Base-by-base conservation (phyloP, 257 asterid species). In the Gentiana straminea region DNA sequence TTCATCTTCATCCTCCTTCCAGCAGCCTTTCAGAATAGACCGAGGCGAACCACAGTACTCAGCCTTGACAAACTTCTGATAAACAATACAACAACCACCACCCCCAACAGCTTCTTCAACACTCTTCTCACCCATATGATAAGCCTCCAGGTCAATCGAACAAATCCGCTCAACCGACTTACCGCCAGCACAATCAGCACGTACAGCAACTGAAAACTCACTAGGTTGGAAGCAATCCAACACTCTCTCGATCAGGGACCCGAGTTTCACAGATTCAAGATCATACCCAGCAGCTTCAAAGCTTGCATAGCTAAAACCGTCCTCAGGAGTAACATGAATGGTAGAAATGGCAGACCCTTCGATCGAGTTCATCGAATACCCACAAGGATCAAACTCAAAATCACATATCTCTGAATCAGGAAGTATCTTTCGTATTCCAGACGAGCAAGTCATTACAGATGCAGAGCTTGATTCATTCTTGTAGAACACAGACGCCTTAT, bases 21-120 rank as follows among this genome's bases (percentile, higher is more conserved):
- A 70, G 57, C 76, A 77, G 64, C 90, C 76, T 54, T 82, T 84
- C 79, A 87, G 79, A 66, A 57, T 79, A 34, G 93, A 82, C 77
- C 75, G 80, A 3, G 96, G 92, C 7, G 96, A 87, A 36, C 77
- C 79, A 70, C 84, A 84, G 7, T 56, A 32, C 4, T 55, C 72
- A 59, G 78, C 47, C 64, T 66, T 71, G 5, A 41, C 74, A 64
- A 82, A 87, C 75, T 78, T 87, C 77, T 79, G 84, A 83, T 78
- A 82, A 38, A 84, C 71, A 7, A 87, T 67, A 1, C 81, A 63
- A 9, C 93, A 80, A 7, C 81, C 93, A 54, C 43, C 24, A 64
- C 87, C 90, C 0, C 24, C 24, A 24, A 24, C 24, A 50, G 84
- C 73, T 51, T 75, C 87, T 72, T 77, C 84, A 13, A 33, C 32